Evolutionary conservation across 2,329 filamentous ascomycete species (phyloP).

Genomic region (Phyllosticta paracitricarpa): DNA sequence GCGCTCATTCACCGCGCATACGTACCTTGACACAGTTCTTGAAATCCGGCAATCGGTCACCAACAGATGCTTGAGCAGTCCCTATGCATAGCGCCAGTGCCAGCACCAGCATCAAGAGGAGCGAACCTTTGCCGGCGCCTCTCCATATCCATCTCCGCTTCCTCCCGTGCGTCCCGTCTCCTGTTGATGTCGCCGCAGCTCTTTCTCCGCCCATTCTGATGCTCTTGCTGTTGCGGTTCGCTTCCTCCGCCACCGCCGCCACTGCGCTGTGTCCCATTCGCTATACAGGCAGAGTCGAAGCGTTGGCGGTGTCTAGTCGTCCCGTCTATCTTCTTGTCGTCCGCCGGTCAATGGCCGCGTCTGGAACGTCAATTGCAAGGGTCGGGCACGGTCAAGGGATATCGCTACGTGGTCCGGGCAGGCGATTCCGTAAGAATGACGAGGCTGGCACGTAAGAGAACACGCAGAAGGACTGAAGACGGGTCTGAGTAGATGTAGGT

Average conservation of each 20-base stretch:
- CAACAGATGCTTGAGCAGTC: conserved; percentile 56
- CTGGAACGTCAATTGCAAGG: not conserved
- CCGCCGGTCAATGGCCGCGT: not conserved
- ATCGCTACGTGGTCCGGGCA: not conserved
- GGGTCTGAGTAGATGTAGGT: not conserved
- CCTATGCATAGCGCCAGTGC: conserved; percentile 12
- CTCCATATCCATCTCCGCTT: not conserved
- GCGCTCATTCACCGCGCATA: not conserved
- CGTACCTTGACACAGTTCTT: conserved; percentile 70
- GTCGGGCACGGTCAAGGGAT: not conserved
- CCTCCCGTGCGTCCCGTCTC: not conserved
- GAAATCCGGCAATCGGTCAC: conserved; percentile 82
- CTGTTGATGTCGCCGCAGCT: not conserved
- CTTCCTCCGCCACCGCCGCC: not conserved
- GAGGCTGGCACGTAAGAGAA: not conserved
- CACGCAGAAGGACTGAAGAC: not conserved
- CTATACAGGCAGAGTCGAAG: not conserved
- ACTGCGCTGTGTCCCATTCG: not conserved
- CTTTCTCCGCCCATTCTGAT: not conserved
- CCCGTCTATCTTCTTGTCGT: not conserved
- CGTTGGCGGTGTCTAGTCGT: not conserved
- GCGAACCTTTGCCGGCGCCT: conserved; percentile 2
- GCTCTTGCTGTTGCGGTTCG: not conserved
- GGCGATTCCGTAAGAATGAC: not conserved
- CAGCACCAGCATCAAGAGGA: conserved; percentile 26